Evolutionary conservation across 495 filamentous ascomycete genomes (phyloP).

Genomic region (Neurospora sp.): DNA sequence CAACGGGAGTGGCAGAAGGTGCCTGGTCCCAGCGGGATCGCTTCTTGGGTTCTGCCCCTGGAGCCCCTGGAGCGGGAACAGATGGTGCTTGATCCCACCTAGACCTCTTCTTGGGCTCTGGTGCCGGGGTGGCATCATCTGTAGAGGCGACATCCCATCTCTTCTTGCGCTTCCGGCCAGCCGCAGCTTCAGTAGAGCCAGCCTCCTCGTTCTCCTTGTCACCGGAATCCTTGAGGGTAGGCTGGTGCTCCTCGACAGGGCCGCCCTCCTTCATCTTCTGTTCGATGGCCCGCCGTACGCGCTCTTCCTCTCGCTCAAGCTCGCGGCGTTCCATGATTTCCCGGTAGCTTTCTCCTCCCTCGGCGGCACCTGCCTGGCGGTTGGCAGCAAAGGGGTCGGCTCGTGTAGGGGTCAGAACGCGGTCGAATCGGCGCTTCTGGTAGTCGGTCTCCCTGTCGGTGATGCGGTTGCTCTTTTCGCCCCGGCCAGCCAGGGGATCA

Average conservation of each 20-base stretch:
- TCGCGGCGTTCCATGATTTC: constrained; percentile 88
- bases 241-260: constrained; percentile 50
- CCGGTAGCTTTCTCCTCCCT: constrained; percentile 61
- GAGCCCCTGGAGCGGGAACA: constrained; percentile 40
- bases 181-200: constrained; percentile 52
- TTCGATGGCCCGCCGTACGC: constrained; percentile 69
- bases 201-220: constrained; percentile 66
- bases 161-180: constrained; percentile 76
- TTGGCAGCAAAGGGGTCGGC: constrained; percentile 82
- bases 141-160: constrained; percentile 72
- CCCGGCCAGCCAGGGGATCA: constrained; percentile 68
- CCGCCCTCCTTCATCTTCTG: constrained; percentile 46
- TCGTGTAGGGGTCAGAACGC: constrained; percentile 76
- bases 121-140: constrained; percentile 26
- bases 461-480: constrained; percentile 84
- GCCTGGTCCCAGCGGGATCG: constrained; percentile 88
- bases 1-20: constrained; percentile 73
- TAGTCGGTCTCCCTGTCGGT: constrained; percentile 92
- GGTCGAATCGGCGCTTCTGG: constrained; percentile 87
- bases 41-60: constrained; percentile 45
- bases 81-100: constrained; percentile 85
- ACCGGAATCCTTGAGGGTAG: constrained; percentile 54
- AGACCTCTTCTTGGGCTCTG: constrained; percentile 62
- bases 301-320: constrained; percentile 87
- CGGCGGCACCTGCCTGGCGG: constrained; percentile 52